Base-by-base conservation (phyloP, 176 grass and related monocot genomes). In the Carex scoparia region DNA sequence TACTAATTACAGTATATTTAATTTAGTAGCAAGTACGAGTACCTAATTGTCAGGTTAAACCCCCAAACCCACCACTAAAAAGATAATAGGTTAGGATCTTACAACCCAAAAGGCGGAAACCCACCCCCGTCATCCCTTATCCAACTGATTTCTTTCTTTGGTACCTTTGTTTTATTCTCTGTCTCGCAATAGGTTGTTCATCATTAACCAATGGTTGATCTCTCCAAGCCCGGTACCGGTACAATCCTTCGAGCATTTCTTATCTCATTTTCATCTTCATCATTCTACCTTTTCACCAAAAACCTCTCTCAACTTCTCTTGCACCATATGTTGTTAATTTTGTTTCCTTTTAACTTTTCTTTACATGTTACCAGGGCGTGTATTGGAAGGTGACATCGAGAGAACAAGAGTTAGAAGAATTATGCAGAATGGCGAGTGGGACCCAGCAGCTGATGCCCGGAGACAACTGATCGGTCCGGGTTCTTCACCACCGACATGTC, bases 401-500 rank as follows among this genome's bases (percentile, higher is more conserved):
- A 81, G 3, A 81, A 42, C 79, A 64, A 65, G n/a, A 49, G 33
- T 14, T 13, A 28, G 65, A 54, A 83, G 64, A 69, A 56, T 53
- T 83, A 68, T 42, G 16, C 18, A 61, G 4, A 65, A 67, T 83
- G 27, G 54, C 85, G 76, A 71, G 7, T 92, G 88, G 85, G 90
- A 70, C 18, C 79, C 56, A 4, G 35, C 2, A 13, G 30, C 3
- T 42, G 65, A 32, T 18, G 55, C 84, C 10, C 79, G 93, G 10
- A 74, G 91, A 51, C 76, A 81, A 68, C 94, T 96, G 40, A 85
- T 96, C 4, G 94, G 91, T 0, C 94, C 89, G 2, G 94, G 94
- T 4, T 96, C 94, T 3, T 89, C 91, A 70, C 94, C 94, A 78
- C 94, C 94, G 69, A 93, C 91, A 66, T 96, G 94, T 86, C 89